Conservation (phyloP, 768 basidiomycete genomes). For the Podaxis pistillaris region DNA sequence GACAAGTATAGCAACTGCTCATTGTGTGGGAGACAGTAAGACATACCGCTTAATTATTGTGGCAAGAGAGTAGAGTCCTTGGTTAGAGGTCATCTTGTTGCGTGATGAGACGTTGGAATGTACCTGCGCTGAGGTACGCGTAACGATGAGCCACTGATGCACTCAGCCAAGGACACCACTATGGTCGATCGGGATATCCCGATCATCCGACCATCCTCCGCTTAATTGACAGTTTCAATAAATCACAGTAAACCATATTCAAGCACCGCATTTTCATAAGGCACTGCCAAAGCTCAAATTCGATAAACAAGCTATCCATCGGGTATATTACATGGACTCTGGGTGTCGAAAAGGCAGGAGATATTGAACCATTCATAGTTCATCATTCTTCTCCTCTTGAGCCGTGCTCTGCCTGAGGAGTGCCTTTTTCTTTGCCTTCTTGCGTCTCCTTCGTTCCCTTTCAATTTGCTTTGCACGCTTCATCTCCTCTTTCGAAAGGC, state of each 20-base stretch:
- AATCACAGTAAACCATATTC: too few species aligned
- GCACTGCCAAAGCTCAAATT: too few species aligned
- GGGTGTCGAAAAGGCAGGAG: too few species aligned
- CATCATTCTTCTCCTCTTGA: slow-evolving; percentile 12
- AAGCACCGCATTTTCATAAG: too few species aligned
- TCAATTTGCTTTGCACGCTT: slow-evolving; percentile 71
- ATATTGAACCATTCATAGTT: background rate
- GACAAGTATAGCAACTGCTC: slow-evolving; percentile 25
- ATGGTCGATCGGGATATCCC: slow-evolving; percentile 12
- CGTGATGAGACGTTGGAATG: slow-evolving; percentile 4
- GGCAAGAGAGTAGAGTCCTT: slow-evolving; percentile 69
- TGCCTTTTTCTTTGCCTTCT: slow-evolving; percentile 76
- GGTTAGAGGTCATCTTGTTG: slow-evolving; percentile 30
- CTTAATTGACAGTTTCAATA: background rate
- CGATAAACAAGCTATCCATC: too few species aligned
- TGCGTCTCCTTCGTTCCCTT: slow-evolving; percentile 69
- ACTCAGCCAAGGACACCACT: background rate
- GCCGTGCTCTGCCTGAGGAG: slow-evolving; percentile 26
- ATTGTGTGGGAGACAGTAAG: slow-evolving; percentile 8
- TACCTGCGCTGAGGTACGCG: slow-evolving; percentile 2
- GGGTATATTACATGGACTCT: too few species aligned
- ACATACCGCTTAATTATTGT: slow-evolving; percentile 81
- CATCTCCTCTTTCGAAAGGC: slow-evolving; percentile 69
- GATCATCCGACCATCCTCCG: background rate
- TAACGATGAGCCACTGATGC: background rate